Base-by-base conservation (phyloP, 73 alveolate genomes). In the Paramecium biaurelia region DNA sequence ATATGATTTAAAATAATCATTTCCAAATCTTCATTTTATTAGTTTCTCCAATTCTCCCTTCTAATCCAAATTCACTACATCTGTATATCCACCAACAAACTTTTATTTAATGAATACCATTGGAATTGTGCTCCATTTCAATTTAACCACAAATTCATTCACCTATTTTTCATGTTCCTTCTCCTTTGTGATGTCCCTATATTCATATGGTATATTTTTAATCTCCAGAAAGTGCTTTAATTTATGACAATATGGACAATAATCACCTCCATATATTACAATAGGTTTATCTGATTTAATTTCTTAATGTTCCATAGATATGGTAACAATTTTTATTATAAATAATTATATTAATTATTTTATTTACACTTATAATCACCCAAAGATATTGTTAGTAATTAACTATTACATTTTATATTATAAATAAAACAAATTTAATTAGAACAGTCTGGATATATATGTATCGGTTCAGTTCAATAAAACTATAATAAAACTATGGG, bases 51-150 rank as follows among this genome's bases (percentile, higher is more conserved):
- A 24, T 45, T 79, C 41, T n/a, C 90, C 90, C 20, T 42, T 42
- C 32, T 14, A 43, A 7, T 79, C 90, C 15, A 79, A 79, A 8
- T 42, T 24, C n/a, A 30, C 45, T 41, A 79, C 56, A 23, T 79
- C 90, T 41, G 90, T 30, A 12, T 42, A 79, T 38, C 90, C 90
- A 37, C 90, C 90, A 38, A 30, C 24, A 42, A 79, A 79, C 14
- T 10, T 20, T 42, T 79, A 7, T 10, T 79, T 79, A 8, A 79
- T 79, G 43, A 79, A 79, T 24, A 79, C 90, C 90, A 79, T 79
- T 26, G 90, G 90, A 7, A 79, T 42, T 18, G 90, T 79, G 28
- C 56, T 23, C 45, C 42, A 47, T 12, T 79, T 79, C 49, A 79
- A 41, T 47, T 79, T 43, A 41, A 30, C 42, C 4, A 41, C 90